Conservation (phyloP, 2,329 filamentous ascomycete species). For the Alternaria tenuissima region DNA sequence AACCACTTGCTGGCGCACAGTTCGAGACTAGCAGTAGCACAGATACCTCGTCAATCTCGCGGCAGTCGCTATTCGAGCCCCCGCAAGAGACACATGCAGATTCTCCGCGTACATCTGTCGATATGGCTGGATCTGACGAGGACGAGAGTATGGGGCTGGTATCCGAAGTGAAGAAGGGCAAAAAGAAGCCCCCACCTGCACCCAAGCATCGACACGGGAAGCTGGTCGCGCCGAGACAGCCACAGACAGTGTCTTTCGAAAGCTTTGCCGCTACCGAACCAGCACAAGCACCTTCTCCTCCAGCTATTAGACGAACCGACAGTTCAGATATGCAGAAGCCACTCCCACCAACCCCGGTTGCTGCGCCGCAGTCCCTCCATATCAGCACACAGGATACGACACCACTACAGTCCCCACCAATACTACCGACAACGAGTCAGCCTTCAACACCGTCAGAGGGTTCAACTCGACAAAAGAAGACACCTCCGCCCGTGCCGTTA, state of each 20-base stretch:
- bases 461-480: constrained; percentile 37
- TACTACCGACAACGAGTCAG: constrained; percentile 22
- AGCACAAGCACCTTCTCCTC: constrained; percentile 31
- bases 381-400: constrained; percentile 34
- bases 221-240: constrained; percentile 65
- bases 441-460: constrained; percentile 31
- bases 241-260: constrained; percentile 48
- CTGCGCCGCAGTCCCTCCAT: constrained; percentile 27
- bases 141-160: constrained; percentile 51
- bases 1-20: constrained; percentile 30
- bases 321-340: constrained; percentile 68
- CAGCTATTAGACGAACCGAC: constrained; percentile 35
- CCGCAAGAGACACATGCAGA: constrained; percentile 55
- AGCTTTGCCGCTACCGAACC: constrained; percentile 40
- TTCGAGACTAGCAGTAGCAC: constrained; percentile 62
- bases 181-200: constrained; percentile 69
- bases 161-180: constrained; percentile 59
- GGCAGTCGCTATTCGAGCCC: constrained; percentile 67
- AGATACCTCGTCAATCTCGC: constrained; percentile 66
- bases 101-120: constrained; percentile 67
- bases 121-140: constrained; percentile 62
- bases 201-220: constrained; percentile 82
- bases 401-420: constrained; percentile 22
- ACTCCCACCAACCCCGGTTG: constrained; percentile 62
- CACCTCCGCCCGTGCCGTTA: constrained; percentile 47